phyloP scores from a whole-genome alignment of 1,284 basidiomycete genomes.

The Moesziomyces sp. region DNA sequence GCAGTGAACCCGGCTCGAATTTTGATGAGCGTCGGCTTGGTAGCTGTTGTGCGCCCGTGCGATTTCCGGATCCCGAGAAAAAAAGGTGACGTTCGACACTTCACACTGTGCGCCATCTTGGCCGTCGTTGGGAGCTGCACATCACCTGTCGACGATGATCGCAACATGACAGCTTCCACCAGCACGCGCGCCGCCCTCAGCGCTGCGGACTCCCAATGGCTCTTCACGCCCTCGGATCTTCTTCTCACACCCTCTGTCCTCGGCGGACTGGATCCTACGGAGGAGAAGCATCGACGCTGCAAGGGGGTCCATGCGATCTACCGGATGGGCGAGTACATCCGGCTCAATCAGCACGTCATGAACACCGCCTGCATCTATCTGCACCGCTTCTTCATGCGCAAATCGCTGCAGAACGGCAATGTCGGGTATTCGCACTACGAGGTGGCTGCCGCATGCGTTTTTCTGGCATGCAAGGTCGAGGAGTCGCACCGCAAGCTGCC shows the following conservation, averaged over 20 bases:
- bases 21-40: too few species aligned
- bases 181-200: constrained; percentile 15
- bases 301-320: constrained; percentile 61
- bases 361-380: constrained; percentile 81
- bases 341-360: constrained; percentile 60
- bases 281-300: constrained; percentile 55
- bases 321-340: constrained; percentile 60
- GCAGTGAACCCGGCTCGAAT: too few species aligned
- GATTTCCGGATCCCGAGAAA: neutral
- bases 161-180: constrained; percentile 27
- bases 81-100: neutral
- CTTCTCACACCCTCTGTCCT: constrained; percentile 43
- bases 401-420: constrained; percentile 73
- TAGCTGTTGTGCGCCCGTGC: too few species aligned
- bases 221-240: constrained; percentile 54
- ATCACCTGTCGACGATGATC: constrained; percentile 12
- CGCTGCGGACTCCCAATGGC: constrained; percentile 49
- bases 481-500: constrained; percentile 86
- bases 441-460: constrained; percentile 87
- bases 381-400: constrained; percentile 93
- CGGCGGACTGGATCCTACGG: constrained; percentile 29
- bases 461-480: constrained; percentile 90
- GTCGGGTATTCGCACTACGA: constrained; percentile 70
- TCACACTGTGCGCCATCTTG: neutral
- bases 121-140: neutral